Evolutionary conservation across 2,329 filamentous ascomycete species (phyloP), one percentile per base, ranked within the genome.

Genomic region (Epichloe uncinata): DNA sequence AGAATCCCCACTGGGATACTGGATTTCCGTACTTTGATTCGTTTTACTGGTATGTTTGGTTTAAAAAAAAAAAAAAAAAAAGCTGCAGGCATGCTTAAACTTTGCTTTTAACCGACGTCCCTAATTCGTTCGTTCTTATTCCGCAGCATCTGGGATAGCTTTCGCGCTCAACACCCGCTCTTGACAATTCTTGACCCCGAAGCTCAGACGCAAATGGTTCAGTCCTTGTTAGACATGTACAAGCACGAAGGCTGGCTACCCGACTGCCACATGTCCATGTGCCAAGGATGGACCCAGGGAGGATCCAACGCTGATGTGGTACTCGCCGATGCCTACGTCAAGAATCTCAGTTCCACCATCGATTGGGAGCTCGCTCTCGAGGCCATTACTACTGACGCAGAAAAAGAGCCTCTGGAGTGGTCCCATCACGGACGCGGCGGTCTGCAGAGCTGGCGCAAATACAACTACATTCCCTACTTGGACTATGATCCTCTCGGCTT

Each of bases 201-300:
- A 3, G 78, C 79, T 1, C 82, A 87, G 61, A 78, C 81, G 0
- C 70, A 77, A 37, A 87, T 89, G 80, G 74, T 89, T 3, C 73
- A 83, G 36, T 81, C 81, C 48, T 66, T 90, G 43, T 69, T 90
- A 2, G 85, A 89, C 57, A 86, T 82, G 12, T 90, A 88, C 62
- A 71, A 73, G 20, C 73, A 84, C 59, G 78, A 74, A 49, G 72
- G 71, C 48, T 64, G 48, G 63, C 68, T 90, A 3, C 85, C 85
- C 0, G 85, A 90, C 65, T 89, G 85, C 62, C 74, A 84, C 48
- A 89, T 89, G 84, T 80, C 77, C 5, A 74, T 88, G 34, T 85
- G 79, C 66, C 87, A 86, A 60, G 85, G 85, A 1, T 86, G 74
- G 64, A 86, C 82, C 0, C 85, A 89, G 63, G 85, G 85, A 13